A percentile compares a stretch with the other conserved stretches of the same genome.
phyloP scores from a whole-genome alignment of 2,329 filamentous ascomycete genomes.

The Teratosphaeriaceae sp. region DNA sequence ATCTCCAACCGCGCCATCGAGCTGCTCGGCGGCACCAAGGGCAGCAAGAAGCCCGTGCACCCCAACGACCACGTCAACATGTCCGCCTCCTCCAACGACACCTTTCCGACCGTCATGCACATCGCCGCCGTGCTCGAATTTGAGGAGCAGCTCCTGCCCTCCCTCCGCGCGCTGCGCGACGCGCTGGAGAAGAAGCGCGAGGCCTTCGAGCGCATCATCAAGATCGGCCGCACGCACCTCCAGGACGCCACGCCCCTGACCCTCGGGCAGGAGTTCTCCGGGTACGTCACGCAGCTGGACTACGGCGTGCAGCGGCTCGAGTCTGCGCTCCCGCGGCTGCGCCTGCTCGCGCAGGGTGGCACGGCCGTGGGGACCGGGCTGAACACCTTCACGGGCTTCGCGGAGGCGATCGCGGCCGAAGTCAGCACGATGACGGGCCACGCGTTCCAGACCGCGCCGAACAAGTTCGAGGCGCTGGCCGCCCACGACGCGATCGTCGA shows the following conservation, averaged over 20 bases:
- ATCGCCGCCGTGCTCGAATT: constrained; percentile 94
- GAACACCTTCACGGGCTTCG: constrained; percentile 96
- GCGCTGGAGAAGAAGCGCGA: constrained; percentile 85
- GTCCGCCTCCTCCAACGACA: constrained; percentile 97
- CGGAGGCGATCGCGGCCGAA: constrained; percentile 84
- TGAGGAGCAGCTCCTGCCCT: constrained; percentile 76
- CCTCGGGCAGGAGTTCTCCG: constrained; percentile 94
- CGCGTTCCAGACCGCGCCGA: constrained; percentile 91
- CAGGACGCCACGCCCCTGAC: constrained; percentile 96
- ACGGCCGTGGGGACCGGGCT: constrained; percentile 95
- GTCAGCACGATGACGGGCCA: constrained; percentile 89
- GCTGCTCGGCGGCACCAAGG: constrained; percentile 89
- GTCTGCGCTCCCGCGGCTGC: constrained; percentile 73
- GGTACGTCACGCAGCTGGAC: constrained; percentile 92
- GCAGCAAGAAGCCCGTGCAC: constrained; percentile 96
- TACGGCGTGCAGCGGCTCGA: constrained; percentile 83
- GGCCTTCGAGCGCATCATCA: constrained; percentile 90
- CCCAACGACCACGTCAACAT: constrained; percentile 99
- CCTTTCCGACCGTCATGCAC: constrained; percentile 99
- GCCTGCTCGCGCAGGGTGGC: constrained; percentile 86
- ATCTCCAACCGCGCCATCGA: constrained; percentile 99
- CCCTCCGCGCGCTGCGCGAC: constrained; percentile 71
- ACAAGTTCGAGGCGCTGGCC: constrained; percentile 97
- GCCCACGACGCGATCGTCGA: constrained; percentile 95
- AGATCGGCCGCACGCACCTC: constrained; percentile 96